phyloP scores from a whole-genome alignment of 495 filamentous ascomycete genomes.

The Aspergillus biplanus region DNA sequence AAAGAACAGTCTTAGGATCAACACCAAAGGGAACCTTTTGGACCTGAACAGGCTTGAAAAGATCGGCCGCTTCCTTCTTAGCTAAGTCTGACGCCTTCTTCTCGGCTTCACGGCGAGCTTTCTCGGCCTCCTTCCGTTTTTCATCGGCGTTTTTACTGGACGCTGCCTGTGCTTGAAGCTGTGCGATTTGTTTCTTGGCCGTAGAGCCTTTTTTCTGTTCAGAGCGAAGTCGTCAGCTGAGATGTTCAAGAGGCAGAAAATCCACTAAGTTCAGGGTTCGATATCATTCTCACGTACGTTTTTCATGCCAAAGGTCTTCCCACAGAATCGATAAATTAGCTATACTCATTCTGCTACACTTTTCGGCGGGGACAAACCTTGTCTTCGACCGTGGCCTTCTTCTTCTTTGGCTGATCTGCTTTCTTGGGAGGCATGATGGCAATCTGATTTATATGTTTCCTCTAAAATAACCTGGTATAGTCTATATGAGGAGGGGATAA shows the following conservation, averaged over 20 bases:
- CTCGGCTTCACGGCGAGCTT: constrained; percentile 78
- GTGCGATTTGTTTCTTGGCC: constrained; percentile 86
- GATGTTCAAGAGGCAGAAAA: constrained; percentile 17
- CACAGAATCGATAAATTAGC: no score
- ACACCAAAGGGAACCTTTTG: constrained; percentile 98
- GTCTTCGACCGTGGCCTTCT: constrained; percentile 82
- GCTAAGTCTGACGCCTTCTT: constrained; percentile 86
- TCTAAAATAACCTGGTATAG: constrained; percentile 28
- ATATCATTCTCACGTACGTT: constrained; percentile 61
- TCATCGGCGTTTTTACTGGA: constrained; percentile 77
- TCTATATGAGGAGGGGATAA: constrained; percentile 24
- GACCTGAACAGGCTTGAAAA: constrained; percentile 92
- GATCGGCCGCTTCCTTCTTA: constrained; percentile 73
- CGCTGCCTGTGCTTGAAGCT: constrained; percentile 71
- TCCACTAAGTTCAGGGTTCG: background rate
- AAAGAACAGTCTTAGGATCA: constrained; percentile 97
- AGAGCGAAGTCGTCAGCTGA: constrained; percentile 16
- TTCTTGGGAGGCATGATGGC: constrained; percentile 93
- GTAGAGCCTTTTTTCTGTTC: constrained; percentile 85
- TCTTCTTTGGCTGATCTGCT: constrained; percentile 62
- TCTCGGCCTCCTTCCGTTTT: constrained; percentile 90
- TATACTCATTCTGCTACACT: background rate
- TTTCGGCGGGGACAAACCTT: constrained; percentile 55
- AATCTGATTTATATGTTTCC: constrained; percentile 27
- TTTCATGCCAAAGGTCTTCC: constrained; percentile 95